Evolutionary conservation across 164 flowering plant genomes (phyloP).

Genomic region (Litsea cubeba): DNA sequence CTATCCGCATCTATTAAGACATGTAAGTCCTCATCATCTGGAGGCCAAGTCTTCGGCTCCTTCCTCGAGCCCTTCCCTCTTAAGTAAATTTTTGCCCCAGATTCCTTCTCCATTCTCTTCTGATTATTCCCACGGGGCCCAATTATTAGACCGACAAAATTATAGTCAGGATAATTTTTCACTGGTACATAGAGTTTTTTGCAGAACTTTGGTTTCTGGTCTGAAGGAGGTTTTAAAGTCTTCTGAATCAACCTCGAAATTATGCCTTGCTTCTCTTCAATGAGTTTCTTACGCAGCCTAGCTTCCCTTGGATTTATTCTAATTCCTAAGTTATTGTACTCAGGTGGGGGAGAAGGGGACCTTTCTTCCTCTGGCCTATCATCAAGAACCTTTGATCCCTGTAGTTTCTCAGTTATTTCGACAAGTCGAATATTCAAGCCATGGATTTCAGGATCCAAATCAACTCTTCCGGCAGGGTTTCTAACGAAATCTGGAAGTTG

Average conservation of each 20-base stretch:
- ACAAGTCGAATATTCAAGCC: conserved; percentile 21
- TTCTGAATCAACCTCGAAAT: conserved; percentile 28
- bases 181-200: conserved; percentile 48
- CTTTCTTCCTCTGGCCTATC: conserved; percentile 17
- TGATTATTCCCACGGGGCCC: conserved; percentile 43
- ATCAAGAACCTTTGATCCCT: conserved; percentile 16
- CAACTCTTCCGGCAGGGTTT: not conserved
- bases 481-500: conserved; percentile 31
- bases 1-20: conserved; percentile 38
- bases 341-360: conserved; percentile 30
- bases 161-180: conserved; percentile 43
- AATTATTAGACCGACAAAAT: conserved; percentile 41
- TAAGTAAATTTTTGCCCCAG: conserved; percentile 40
- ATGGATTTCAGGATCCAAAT: conserved; percentile 20
- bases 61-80: conserved; percentile 36
- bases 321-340: conserved; percentile 17
- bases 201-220: conserved; percentile 20
- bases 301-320: conserved; percentile 23
- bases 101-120: conserved; percentile 44
- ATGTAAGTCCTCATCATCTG: conserved; percentile 40
- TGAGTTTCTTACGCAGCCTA: conserved; percentile 22
- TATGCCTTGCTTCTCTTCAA: conserved; percentile 23
- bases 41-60: conserved; percentile 4
- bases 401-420: conserved; percentile 23
- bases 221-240: conserved; percentile 28